phyloP scores from a whole-genome alignment of 2,329 filamentous ascomycete species.

The Sarocladium brachiariae region DNA sequence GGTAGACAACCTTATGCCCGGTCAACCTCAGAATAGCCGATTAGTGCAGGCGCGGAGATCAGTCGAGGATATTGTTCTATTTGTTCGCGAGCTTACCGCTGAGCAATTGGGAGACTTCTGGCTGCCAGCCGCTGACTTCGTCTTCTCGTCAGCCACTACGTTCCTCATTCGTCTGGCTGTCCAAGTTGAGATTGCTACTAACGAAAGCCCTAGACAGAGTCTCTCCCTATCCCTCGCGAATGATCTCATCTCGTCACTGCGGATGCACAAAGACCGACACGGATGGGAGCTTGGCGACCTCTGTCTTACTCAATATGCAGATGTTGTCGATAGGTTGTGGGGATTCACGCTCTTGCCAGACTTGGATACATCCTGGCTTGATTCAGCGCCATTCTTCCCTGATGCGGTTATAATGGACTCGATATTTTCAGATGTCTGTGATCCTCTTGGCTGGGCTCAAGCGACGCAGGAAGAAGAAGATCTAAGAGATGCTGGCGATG shows the following conservation, averaged over 20 bases:
- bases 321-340: conserved; percentile 41
- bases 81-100: conserved; percentile 38
- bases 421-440: too few species aligned
- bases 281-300: conserved; percentile 45
- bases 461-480: too few species aligned
- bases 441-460: too few species aligned
- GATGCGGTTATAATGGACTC: too few species aligned
- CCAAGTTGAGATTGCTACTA: conserved; percentile 43
- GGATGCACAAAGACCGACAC: conserved; percentile 28
- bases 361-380: too few species aligned
- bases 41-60: conserved; percentile 22
- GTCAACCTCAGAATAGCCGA: conserved; percentile 17
- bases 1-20: too few species aligned
- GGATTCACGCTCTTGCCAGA: too few species aligned
- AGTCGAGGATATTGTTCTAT: conserved; percentile 41
- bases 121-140: conserved; percentile 40
- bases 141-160: conserved; percentile 41
- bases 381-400: too few species aligned
- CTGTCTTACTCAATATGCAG: conserved; percentile 39
- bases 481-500: too few species aligned
- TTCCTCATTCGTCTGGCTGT: too few species aligned
- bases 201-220: conserved; percentile 39
- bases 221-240: conserved; percentile 35
- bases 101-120: conserved; percentile 41
- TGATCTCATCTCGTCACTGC: conserved; percentile 33